Conservation (phyloP, 495 filamentous ascomycete genomes). For the Hyaloscypha variabilis region DNA sequence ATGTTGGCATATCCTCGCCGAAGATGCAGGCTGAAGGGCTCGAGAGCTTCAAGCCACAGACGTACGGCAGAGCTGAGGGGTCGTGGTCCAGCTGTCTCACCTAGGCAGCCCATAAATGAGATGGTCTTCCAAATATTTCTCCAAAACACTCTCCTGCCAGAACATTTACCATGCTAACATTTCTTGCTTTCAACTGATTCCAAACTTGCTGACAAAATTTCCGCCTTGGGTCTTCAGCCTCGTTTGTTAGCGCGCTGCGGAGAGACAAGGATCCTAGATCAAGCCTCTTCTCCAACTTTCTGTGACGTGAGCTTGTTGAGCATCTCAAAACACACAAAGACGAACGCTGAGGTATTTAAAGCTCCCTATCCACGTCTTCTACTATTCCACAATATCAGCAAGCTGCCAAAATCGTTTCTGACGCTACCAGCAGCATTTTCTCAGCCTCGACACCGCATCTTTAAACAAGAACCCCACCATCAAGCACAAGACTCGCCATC, state of each 20-base stretch:
- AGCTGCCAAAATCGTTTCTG: neutral
- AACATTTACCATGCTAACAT: neutral
- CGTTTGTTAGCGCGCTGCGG: conserved; percentile 6
- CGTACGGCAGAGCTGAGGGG: neutral
- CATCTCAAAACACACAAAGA: neutral
- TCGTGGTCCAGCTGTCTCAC: neutral
- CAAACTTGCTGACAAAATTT: conserved; percentile 3
- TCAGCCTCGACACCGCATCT: neutral
- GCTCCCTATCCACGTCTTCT: neutral
- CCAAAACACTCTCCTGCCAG: neutral
- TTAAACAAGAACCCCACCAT: neutral
- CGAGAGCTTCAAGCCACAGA: conserved; percentile 11
- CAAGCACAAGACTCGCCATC: conserved; percentile 31
- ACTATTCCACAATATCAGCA: neutral
- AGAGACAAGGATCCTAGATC: conserved; percentile 3
- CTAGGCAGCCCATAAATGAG: neutral
- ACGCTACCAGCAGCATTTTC: neutral
- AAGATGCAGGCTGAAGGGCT: neutral
- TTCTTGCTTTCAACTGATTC: conserved; percentile 11
- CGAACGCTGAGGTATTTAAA: neutral
- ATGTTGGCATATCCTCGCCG: neutral
- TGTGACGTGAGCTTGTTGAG: neutral
- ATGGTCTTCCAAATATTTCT: neutral
- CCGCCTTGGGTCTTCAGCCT: conserved; percentile 11
- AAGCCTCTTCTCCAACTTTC: neutral